These are phyloP conservation scores for Cyathus striatus DNA, from an alignment of 768 basidiomycete genomes.

Conservation along the genomic window DNA sequence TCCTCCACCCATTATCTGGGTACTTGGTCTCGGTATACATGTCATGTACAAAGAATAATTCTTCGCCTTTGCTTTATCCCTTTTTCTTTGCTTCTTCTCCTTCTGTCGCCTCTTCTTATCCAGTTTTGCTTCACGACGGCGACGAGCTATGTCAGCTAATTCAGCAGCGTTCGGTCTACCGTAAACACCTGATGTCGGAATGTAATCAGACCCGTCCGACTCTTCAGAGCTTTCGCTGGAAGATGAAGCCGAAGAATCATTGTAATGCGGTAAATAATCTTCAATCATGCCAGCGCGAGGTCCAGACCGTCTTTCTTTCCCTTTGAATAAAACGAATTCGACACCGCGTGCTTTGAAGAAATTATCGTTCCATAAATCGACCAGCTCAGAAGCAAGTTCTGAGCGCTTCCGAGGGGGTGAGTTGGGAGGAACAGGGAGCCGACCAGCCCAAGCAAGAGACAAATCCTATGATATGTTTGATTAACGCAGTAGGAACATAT, in stretches of 20 bases:
- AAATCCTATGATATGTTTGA: constrained; percentile 47
- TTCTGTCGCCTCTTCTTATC: constrained; percentile 59
- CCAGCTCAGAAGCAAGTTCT: constrained; percentile 58
- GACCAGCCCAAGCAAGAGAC: constrained; percentile 71
- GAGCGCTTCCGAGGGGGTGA: constrained; percentile 49
- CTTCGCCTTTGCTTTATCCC: constrained; percentile 55
- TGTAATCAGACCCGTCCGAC: constrained; percentile 35
- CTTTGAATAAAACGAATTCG: constrained; percentile 80
- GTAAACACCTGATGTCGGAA: constrained; percentile 22
- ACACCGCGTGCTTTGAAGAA: constrained; percentile 74
- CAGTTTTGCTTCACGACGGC: constrained; percentile 47
- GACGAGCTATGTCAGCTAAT: constrained; percentile 40
- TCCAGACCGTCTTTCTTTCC: constrained; percentile 74
- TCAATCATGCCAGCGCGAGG: constrained; percentile 49
- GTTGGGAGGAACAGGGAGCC: constrained; percentile 57
- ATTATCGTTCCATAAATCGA: constrained; percentile 75
- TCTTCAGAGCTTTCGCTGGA: constrained; percentile 33
- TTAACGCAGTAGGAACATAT: constrained; percentile 1
- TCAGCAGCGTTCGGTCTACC: constrained; percentile 32
- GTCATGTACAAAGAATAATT: constrained; percentile 60
- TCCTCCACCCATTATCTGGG: no score
- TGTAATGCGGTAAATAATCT: constrained; percentile 42
- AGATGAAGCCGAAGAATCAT: constrained; percentile 36
- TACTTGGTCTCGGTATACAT: constrained; percentile 38
- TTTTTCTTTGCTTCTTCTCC: constrained; percentile 59